Evolutionary conservation across 306 rosid species (phyloP).

Genomic region (Prunus armeniaca): DNA sequence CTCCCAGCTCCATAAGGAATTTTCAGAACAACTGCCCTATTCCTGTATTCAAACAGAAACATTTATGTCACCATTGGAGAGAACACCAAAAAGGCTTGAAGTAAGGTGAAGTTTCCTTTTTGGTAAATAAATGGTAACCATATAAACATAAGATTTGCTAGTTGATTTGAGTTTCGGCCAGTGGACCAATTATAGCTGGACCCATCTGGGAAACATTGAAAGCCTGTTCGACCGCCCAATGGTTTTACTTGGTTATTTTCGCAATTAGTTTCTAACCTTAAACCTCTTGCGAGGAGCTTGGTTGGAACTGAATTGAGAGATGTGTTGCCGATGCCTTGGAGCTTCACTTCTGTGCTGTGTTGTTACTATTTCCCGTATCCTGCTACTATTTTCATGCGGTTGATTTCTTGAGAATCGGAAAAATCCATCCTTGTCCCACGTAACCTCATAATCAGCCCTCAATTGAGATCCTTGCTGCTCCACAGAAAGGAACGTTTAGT

Average conservation of each 20-base stretch:
- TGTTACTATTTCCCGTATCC: slow-evolving; percentile 28
- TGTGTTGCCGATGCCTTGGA: slow-evolving; percentile 51
- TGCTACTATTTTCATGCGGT: slow-evolving; percentile 34
- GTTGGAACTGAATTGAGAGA: slow-evolving; percentile 55
- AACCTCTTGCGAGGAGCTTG: slow-evolving; percentile 68
- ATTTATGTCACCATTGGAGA: slow-evolving; percentile 20
- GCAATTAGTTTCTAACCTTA: slow-evolving; percentile 47
- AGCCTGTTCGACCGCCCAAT: neutral
- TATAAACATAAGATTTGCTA: neutral
- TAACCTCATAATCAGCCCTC: slow-evolving; percentile 80
- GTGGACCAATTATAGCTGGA: neutral
- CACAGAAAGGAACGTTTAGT: slow-evolving; percentile 23
- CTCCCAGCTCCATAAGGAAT: too few relatives aligned
- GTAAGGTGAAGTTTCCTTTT: neutral
- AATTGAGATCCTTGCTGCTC: slow-evolving; percentile 78
- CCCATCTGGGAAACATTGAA: neutral
- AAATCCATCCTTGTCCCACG: slow-evolving; percentile 73
- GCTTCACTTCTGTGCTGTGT: slow-evolving; percentile 64
- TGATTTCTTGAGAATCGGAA: slow-evolving; percentile 51
- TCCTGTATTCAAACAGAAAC: slow-evolving; percentile 47
- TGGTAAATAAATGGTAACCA: neutral
- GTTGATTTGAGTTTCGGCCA: neutral
- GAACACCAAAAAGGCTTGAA: too few relatives aligned
- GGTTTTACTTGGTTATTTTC: neutral
- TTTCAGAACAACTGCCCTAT: neutral